A percentile compares a stretch with the other conserved stretches of the same genome.
Conservation (phyloP, 1,139 yeast genomes). For the Yamadazyma oceani region DNA sequence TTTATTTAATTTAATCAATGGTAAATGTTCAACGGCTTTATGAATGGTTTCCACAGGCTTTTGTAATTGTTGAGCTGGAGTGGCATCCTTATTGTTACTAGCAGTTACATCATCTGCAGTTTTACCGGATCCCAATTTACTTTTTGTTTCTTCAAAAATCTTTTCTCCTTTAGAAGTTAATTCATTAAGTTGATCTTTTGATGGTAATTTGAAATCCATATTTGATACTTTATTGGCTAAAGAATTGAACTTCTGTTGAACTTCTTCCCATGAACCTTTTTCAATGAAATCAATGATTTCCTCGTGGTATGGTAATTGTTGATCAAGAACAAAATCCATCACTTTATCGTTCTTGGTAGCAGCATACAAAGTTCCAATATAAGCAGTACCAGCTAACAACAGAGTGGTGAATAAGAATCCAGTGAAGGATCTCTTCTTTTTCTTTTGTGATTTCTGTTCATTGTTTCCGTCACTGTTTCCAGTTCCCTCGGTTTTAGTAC, state of each 20-base stretch:
- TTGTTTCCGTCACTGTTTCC: conserved; percentile 2
- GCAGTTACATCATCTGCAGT: conserved; percentile 5
- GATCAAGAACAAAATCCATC: conserved; percentile 47
- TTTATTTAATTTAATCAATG: conserved; percentile 31
- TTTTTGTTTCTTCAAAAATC: conserved; percentile 38
- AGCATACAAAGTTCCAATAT: conserved; percentile 41
- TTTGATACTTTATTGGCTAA: conserved; percentile 22
- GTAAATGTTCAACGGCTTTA: conserved; percentile 34
- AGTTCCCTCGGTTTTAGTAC: background rate
- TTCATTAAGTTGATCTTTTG: conserved; percentile 34
- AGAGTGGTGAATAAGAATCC: conserved; percentile 35
- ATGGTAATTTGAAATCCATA: conserved; percentile 27
- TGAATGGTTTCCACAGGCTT: conserved; percentile 42
- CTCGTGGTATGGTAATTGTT: conserved; percentile 47
- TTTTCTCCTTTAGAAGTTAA: conserved; percentile 38
- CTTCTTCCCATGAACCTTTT: conserved; percentile 37
- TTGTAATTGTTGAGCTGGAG: conserved; percentile 50
- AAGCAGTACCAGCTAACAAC: conserved; percentile 29
- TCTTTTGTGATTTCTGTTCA: conserved; percentile 7
- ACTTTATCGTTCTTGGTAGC: conserved; percentile 49
- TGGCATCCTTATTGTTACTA: conserved; percentile 21
- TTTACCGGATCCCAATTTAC: conserved; percentile 23
- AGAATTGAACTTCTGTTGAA: conserved; percentile 22
- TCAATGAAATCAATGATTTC: conserved; percentile 43
- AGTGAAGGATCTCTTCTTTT: conserved; percentile 32